Evolutionary conservation across 2,329 filamentous ascomycete species (phyloP).

Genomic region (Alternaria consortialis): DNA sequence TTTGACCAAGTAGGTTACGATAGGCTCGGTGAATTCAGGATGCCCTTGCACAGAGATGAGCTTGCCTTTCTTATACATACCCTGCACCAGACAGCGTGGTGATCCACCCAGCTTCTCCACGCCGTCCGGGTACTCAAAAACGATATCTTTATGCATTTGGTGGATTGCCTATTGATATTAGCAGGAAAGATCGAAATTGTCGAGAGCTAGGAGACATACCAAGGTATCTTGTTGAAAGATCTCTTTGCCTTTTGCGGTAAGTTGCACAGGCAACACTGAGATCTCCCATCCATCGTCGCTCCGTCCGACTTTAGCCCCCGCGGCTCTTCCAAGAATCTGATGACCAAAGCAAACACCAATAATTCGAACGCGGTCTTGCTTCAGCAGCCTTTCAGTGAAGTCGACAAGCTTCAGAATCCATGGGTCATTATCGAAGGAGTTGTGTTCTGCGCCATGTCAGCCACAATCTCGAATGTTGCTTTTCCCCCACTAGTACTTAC

Average conservation of each 20-base stretch:
- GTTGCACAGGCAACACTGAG: constrained; percentile 73
- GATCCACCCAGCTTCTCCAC: constrained; percentile 72
- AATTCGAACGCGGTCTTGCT: constrained; percentile 70
- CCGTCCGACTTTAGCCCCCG: constrained; percentile 72
- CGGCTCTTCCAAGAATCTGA: constrained; percentile 79
- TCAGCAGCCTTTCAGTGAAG: constrained; percentile 69
- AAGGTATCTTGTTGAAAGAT: constrained; percentile 73
- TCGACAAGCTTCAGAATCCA: constrained; percentile 81
- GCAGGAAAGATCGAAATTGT: neutral
- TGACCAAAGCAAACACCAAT: constrained; percentile 89
- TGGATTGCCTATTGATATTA: constrained; percentile 67
- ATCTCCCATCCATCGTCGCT: constrained; percentile 81
- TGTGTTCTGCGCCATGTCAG: constrained; percentile 63
- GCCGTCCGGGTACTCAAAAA: constrained; percentile 69
- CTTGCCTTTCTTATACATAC: constrained; percentile 73
- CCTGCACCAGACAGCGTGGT: constrained; percentile 76
- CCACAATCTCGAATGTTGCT: neutral
- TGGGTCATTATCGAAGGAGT: constrained; percentile 74
- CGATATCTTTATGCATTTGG: constrained; percentile 87
- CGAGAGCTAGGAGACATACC: constrained; percentile 52
- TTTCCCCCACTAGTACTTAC: constrained; percentile 49
- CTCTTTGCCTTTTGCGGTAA: constrained; percentile 74
- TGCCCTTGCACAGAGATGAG: constrained; percentile 85
- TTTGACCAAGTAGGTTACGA: constrained; percentile 73
- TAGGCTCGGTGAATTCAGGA: constrained; percentile 79